Conservation (phyloP, 495 filamentous ascomycete genomes). For the Niebla homalea region DNA sequence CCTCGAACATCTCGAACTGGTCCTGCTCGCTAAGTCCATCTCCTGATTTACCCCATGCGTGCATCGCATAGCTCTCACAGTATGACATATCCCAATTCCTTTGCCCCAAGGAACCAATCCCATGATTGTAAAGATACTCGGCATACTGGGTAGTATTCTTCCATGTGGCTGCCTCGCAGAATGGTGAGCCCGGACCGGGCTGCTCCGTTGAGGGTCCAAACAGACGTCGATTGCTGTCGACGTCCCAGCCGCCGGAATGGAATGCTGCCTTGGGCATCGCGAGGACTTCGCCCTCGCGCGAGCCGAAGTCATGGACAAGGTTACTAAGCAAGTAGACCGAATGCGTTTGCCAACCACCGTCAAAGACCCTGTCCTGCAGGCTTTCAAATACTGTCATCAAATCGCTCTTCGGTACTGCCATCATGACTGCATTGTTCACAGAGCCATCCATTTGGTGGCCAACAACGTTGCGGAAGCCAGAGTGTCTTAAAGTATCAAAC, state of each 20-base stretch:
- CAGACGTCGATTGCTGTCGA: background rate
- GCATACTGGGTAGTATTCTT: too few relatives aligned
- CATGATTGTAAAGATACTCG: too few relatives aligned
- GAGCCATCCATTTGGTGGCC: background rate
- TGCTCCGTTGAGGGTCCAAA: background rate
- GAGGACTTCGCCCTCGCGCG: background rate
- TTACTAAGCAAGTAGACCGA: background rate
- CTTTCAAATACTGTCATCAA: background rate
- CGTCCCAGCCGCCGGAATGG: background rate
- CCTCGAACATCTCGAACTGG: background rate
- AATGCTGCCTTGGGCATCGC: background rate
- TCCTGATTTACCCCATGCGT: too few relatives aligned
- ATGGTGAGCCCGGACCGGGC: background rate
- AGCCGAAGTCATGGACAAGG: background rate
- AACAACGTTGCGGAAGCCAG: background rate
- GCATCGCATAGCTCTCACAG: too few relatives aligned
- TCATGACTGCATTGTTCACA: background rate
- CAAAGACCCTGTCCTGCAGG: constrained; percentile 1
- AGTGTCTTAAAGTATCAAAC: background rate
- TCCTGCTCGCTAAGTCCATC: too few relatives aligned
- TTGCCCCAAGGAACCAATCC: too few relatives aligned
- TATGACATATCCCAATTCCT: too few relatives aligned
- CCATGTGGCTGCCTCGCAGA: too few relatives aligned
- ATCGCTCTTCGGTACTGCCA: background rate
- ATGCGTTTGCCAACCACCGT: constrained; percentile 3